Evolutionary conservation across 352 stramenopile species (phyloP).

Genomic region (Sclerospora graminicola): DNA sequence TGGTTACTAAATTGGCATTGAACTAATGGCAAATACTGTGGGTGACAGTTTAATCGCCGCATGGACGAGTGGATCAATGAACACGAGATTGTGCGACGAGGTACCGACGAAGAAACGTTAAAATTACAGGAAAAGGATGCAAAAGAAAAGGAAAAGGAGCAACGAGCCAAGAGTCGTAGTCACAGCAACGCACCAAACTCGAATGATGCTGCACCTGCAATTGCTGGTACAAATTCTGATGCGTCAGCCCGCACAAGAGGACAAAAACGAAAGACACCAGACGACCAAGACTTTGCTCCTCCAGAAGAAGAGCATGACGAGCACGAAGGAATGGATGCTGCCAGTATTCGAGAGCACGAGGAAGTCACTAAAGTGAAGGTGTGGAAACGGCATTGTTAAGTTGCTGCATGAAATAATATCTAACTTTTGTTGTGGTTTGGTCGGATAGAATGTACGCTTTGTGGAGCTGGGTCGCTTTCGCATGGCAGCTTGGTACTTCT

Average conservation of each 20-base stretch:
- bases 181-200: constrained; percentile 13
- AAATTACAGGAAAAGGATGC: constrained; percentile 66
- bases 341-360: constrained; percentile 95
- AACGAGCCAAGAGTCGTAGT: constrained; percentile 38
- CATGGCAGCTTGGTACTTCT: constrained; percentile 97
- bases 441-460: constrained; percentile 89
- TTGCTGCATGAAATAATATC: background rate
- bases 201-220: background rate
- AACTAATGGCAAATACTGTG: constrained; percentile 2
- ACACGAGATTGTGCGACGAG: constrained; percentile 62
- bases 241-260: constrained; percentile 38
- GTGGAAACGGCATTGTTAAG: background rate
- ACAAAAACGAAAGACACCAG: constrained; percentile 66
- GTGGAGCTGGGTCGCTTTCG: constrained; percentile 91
- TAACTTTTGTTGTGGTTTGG: background rate
- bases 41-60: constrained; percentile 64
- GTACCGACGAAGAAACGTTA: constrained; percentile 64
- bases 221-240: constrained; percentile 10
- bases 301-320: constrained; percentile 91
- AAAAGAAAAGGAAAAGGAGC: constrained; percentile 60
- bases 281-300: constrained; percentile 70
- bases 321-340: constrained; percentile 97
- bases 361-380: constrained; percentile 95
- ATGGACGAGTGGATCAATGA: constrained; percentile 87
- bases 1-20: background rate